Conservation (phyloP, 768 basidiomycete genomes). For the Russula sp. region DNA sequence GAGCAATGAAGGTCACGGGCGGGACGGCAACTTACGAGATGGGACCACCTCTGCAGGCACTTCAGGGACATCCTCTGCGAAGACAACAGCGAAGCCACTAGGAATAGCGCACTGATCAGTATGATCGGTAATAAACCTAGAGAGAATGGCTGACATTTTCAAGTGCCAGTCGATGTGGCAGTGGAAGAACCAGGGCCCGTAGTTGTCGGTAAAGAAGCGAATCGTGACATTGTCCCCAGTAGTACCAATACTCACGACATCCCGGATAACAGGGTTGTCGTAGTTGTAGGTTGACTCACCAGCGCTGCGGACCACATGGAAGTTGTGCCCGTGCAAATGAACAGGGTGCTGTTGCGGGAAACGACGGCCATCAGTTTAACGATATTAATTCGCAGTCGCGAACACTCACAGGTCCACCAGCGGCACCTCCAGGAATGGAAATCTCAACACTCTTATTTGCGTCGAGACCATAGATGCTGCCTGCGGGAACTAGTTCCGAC, state of each 20-base stretch:
- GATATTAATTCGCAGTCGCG: no score
- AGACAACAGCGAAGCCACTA: conserved; percentile 24
- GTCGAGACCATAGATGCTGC: conserved; percentile 19
- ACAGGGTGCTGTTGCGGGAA: conserved; percentile 18
- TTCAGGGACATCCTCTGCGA: conserved; percentile 23
- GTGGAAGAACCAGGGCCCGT: conserved; percentile 24
- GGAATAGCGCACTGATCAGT: not conserved
- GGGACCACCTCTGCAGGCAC: not conserved
- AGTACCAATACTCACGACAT: conserved; percentile 28
- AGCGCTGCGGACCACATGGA: conserved; percentile 30
- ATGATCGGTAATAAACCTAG: not conserved
- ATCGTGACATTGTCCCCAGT: conserved; percentile 28
- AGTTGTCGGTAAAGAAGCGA: conserved; percentile 35
- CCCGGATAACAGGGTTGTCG: conserved; percentile 25
- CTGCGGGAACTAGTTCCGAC: conserved; percentile 14
- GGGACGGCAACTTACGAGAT: conserved; percentile 1
- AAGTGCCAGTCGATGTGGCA: conserved; percentile 27
- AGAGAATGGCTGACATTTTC: conserved; percentile 15
- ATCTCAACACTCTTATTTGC: conserved; percentile 21
- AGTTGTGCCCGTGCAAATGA: conserved; percentile 28
- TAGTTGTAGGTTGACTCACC: conserved; percentile 29
- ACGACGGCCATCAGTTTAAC: not conserved
- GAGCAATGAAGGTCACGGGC: not conserved
- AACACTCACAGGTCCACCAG: conserved; percentile 11
- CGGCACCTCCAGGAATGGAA: conserved; percentile 10